phyloP scores from a whole-genome alignment of 2,329 filamentous ascomycete genomes.

The Corinectria fuckeliana region DNA sequence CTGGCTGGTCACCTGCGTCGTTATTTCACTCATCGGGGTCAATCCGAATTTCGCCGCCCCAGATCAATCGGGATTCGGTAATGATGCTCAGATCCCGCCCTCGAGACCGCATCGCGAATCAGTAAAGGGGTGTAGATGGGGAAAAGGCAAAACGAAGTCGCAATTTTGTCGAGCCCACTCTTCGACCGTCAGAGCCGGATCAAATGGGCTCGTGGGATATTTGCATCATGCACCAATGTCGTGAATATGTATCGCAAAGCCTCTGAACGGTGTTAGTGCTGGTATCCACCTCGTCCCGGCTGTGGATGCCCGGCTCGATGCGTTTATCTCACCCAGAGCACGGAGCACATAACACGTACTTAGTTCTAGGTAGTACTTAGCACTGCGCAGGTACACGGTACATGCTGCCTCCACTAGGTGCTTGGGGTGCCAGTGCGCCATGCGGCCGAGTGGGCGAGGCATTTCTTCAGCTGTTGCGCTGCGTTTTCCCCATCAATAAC shows the following conservation, averaged over 20 bases:
- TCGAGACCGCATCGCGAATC: conserved; percentile 1
- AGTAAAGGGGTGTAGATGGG: conserved; percentile 12
- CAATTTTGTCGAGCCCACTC: conserved; percentile 30
- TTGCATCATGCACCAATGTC: conserved; percentile 29
- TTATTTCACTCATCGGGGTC: background rate
- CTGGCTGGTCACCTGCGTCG: background rate
- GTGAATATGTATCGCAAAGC: conserved; percentile 23
- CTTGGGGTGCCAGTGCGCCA: background rate
- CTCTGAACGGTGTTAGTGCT: background rate
- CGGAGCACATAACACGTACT: no score
- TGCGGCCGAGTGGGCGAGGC: conserved; percentile 36
- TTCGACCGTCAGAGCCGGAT: conserved; percentile 26
- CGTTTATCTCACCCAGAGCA: conserved; percentile 2
- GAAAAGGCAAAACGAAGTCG: conserved; percentile 13
- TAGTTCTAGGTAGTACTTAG: no score
- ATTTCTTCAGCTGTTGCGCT: conserved; percentile 37
- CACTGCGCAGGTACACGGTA: background rate
- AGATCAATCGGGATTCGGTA: conserved; percentile 4
- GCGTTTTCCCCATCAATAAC: conserved; percentile 33
- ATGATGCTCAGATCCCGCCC: conserved; percentile 9
- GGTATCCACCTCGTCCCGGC: conserved; percentile 5
- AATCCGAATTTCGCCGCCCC: conserved; percentile 10
- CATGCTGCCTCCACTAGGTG: background rate
- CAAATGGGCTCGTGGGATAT: conserved; percentile 25
- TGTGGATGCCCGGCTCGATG: background rate